Base-by-base conservation (phyloP, 2,329 filamentous ascomycete species). In the Aspergillus spinulosporus region DNA sequence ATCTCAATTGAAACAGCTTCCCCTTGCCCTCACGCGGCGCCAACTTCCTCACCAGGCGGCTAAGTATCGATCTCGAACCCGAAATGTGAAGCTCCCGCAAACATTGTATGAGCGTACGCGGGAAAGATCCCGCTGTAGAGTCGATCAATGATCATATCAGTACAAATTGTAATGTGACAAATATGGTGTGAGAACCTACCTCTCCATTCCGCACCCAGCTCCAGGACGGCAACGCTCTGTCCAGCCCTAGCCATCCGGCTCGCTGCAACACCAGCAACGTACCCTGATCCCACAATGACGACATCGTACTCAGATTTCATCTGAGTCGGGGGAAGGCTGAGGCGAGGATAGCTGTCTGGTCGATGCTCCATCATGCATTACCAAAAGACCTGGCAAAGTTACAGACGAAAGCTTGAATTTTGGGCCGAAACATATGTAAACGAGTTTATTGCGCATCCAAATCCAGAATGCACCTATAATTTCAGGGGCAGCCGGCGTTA, bases 221-320 rank as follows among this genome's bases (percentile, higher is more conserved):
- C 87, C 1, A 89, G 76, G 14, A 89, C 70, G 58, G 85, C 88
- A 1, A 89, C 86, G 2, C 76, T 80, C 66, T 86, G 78, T 2
- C 76, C 81, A 1, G 81, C 81, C 52, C 86, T 79, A 2, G 85
- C 82, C 80, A 88, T 84, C 8, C 85, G 79, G 21, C 84, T 83
- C 0, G 86, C 86, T 2, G 86, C 86, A 15, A 89, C 82, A 26
- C 81, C 83, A 39, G 84, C 86, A 26, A 87, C 87, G 68, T 89
- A 89, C 1, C 87, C 87, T 7, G 85, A 88, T 1, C 87, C 86
- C 56, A 89, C 83, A 31, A 89, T 84, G 8, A 89, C 80, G 37
- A 82, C 82, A 70, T 89, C 86, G 62, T 89, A 89, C 11, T 52
- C 52, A 34, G 42, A 6, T 29, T 32, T 34, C 14, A 58, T 45